These are phyloP conservation scores for Lactifluus subvellereus DNA, from an alignment of 768 basidiomycete species.

Conservation along the genomic window DNA sequence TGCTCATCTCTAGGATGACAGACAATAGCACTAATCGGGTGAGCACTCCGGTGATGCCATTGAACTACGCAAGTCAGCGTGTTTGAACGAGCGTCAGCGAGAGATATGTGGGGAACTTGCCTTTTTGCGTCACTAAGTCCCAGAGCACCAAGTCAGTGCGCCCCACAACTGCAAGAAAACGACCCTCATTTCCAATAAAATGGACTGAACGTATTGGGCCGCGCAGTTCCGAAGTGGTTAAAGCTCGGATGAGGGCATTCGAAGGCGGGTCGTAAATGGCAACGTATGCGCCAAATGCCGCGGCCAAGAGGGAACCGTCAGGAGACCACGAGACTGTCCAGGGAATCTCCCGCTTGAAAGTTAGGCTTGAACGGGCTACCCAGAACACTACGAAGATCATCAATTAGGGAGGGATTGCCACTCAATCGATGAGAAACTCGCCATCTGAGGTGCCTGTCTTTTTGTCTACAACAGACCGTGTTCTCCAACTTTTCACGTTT, in stretches of 20 bases:
- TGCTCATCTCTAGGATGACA: conserved; percentile 51
- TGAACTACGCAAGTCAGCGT: conserved; percentile 38
- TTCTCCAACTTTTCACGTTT: conserved; percentile 74
- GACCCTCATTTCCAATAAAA: conserved; percentile 69
- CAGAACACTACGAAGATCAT: conserved; percentile 52
- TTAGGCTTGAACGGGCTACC: conserved; percentile 70
- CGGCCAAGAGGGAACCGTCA: conserved; percentile 80
- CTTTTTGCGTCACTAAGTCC: conserved; percentile 60
- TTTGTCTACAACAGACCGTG: conserved; percentile 43
- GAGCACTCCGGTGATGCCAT: conserved; percentile 46
- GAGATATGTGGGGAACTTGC: conserved; percentile 37
- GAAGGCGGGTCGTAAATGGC: conserved; percentile 69
- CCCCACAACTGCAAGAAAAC: conserved; percentile 57
- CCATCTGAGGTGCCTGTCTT: conserved; percentile 45
- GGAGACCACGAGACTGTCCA: conserved; percentile 68
- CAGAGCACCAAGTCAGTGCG: conserved; percentile 53
- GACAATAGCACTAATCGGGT: conserved; percentile 41
- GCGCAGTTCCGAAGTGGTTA: conserved; percentile 50
- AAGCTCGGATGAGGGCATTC: conserved; percentile 51
- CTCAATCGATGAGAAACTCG: conserved; percentile 30
- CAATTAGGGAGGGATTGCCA: not conserved
- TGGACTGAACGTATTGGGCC: conserved; percentile 39
- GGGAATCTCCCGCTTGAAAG: conserved; percentile 63
- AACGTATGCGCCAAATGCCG: conserved; percentile 60
- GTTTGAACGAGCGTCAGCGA: not conserved